Evolutionary conservation across 345 rosid genomes (phyloP).

Genomic region (Draba incana): DNA sequence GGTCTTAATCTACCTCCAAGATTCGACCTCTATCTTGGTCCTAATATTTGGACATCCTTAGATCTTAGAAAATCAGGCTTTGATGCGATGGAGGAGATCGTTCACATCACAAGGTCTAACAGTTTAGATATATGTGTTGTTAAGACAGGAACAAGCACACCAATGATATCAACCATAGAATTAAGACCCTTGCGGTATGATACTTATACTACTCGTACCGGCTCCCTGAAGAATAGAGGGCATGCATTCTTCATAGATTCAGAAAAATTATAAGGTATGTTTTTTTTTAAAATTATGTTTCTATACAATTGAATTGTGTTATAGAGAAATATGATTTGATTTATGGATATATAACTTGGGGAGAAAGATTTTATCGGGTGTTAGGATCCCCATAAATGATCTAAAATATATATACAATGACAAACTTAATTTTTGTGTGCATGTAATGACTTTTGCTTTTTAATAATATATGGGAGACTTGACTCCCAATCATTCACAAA

Average conservation of each 20-base stretch:
- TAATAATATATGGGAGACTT: no score
- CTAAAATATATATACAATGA: no score
- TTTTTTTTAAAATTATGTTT: no score
- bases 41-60: conserved; percentile 45
- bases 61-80: conserved; percentile 4
- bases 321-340: no score
- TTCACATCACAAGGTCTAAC: conserved; percentile 40
- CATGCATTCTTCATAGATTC: background rate
- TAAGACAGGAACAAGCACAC: conserved; percentile 43
- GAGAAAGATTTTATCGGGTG: no score
- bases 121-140: conserved; percentile 49
- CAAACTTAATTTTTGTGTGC: no score
- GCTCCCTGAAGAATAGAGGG: background rate
- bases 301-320: no score
- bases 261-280: background rate
- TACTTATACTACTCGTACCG: background rate
- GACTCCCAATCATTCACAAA: no score
- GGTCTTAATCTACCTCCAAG: conserved; percentile 24
- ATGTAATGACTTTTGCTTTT: no score
- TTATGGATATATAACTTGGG: no score
- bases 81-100: conserved; percentile 25
- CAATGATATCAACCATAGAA: conserved; percentile 29
- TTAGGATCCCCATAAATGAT: no score
- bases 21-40: conserved; percentile 52
- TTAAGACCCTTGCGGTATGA: conserved; percentile 25